phyloP scores from a whole-genome alignment of 1,139 yeast genomes.

The Taphrina communis region DNA sequence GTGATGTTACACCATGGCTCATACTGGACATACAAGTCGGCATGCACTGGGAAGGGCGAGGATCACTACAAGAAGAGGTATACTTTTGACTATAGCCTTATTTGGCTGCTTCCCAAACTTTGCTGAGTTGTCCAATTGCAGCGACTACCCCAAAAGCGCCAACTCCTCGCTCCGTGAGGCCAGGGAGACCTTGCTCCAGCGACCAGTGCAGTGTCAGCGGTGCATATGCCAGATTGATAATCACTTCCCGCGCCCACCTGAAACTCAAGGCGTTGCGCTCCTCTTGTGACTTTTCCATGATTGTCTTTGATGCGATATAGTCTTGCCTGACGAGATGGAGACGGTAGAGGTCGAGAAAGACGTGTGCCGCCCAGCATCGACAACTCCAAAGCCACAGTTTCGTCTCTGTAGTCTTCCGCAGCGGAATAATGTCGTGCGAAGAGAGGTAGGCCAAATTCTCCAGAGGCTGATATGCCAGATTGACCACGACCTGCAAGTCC shows the following conservation, averaged over 20 bases:
- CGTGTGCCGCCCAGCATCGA: conserved; percentile 55
- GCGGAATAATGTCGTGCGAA: conserved; percentile 52
- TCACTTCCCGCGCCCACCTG: conserved; percentile 48
- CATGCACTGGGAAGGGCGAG: no score
- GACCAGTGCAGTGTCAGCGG: conserved; percentile 58
- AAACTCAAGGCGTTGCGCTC: conserved; percentile 43
- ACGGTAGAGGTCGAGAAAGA: conserved; percentile 52
- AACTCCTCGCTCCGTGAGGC: conserved; percentile 48
- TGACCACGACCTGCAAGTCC: conserved; percentile 53
- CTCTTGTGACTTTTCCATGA: conserved; percentile 41
- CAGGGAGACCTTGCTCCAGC: conserved; percentile 52
- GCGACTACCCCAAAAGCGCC: conserved; percentile 55
- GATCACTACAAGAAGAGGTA: no score
- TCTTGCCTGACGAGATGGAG: conserved; percentile 45
- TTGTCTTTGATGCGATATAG: conserved; percentile 15
- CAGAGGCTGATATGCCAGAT: conserved; percentile 53
- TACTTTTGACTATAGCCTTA: neutral
- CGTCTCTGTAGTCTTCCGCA: conserved; percentile 48
- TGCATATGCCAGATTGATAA: conserved; percentile 54
- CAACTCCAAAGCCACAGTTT: conserved; percentile 55
- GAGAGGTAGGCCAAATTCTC: conserved; percentile 56
- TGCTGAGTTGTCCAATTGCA: conserved; percentile 42
- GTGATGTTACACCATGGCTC: no score
- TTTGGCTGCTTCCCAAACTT: conserved; percentile 38
- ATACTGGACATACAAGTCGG: no score